phyloP scores from a whole-genome alignment of 805 yeast genomes.

The Pichia pseudocactophila region DNA sequence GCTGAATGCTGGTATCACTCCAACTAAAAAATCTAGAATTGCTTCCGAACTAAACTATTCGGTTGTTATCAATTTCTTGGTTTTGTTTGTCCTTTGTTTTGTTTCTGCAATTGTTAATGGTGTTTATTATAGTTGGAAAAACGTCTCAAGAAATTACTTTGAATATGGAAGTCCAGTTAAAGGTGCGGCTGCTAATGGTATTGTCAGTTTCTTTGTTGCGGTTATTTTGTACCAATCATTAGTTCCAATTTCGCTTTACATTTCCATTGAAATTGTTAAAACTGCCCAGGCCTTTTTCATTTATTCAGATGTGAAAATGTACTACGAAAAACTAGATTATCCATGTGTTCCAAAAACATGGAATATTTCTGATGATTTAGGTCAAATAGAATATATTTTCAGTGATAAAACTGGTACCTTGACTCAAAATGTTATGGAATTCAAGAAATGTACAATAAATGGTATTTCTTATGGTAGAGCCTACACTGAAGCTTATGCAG shows the following conservation, averaged over 20 bases:
- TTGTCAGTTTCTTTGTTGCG: slow-evolving; percentile 67
- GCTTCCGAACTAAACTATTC: slow-evolving; percentile 64
- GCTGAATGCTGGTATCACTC: slow-evolving; percentile 74
- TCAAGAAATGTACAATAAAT: slow-evolving; percentile 68
- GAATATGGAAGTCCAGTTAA: slow-evolving; percentile 67
- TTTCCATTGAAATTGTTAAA: slow-evolving; percentile 74
- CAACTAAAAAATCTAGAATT: slow-evolving; percentile 67
- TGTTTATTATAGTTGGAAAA: slow-evolving; percentile 39
- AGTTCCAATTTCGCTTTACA: slow-evolving; percentile 77
- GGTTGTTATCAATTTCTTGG: slow-evolving; percentile 55
- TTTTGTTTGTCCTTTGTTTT: slow-evolving; percentile 60
- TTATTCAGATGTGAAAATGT: slow-evolving; percentile 65
- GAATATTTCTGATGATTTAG: slow-evolving; percentile 80
- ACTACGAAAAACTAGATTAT: slow-evolving; percentile 58
- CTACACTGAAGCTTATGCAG: slow-evolving; percentile 76
- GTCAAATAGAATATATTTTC: slow-evolving; percentile 77
- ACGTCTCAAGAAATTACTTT: slow-evolving; percentile 49
- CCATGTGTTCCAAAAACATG: slow-evolving; percentile 82
- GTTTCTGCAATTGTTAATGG: slow-evolving; percentile 67
- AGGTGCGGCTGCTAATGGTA: slow-evolving; percentile 56
- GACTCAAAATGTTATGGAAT: slow-evolving; percentile 81
- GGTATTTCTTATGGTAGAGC: slow-evolving; percentile 71
- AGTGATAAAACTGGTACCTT: slow-evolving; percentile 81
- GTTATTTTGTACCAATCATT: slow-evolving; percentile 68
- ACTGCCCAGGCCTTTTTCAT: slow-evolving; percentile 78